Conservation (phyloP, 345 rosid genomes). For the Excoecaria agallocha region DNA sequence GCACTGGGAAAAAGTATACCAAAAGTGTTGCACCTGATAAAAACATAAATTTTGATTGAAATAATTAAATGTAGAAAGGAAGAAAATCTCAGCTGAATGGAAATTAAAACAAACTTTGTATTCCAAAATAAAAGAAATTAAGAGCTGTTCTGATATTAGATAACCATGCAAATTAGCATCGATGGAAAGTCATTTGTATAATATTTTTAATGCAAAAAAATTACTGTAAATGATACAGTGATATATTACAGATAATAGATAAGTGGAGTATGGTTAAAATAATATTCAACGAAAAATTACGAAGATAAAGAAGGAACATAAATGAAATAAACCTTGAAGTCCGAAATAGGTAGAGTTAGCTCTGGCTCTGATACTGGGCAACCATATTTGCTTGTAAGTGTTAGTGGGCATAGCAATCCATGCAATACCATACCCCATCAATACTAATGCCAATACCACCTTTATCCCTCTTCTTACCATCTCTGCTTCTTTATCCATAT, state of each 20-base stretch:
- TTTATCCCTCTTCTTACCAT: background rate
- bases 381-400: constrained; percentile 15
- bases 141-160: no score
- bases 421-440: constrained; percentile 9
- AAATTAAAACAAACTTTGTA: no score
- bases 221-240: no score
- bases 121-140: no score
- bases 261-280: background rate
- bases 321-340: constrained; percentile 6
- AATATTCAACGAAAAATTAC: background rate
- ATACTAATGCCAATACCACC: background rate
- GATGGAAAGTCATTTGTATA: no score
- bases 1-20: constrained; percentile 10
- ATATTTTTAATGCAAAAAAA: no score
- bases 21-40: constrained; percentile 15
- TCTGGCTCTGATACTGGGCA: background rate
- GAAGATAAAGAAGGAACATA: background rate
- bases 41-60: background rate
- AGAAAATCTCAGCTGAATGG: background rate
- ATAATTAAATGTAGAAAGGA: background rate
- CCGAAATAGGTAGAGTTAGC: constrained; percentile 20
- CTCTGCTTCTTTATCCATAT: background rate
- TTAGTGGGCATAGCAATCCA: constrained; percentile 27
- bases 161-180: no score
- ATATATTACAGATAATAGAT: background rate